phyloP scores from a whole-genome alignment of 1,284 basidiomycete species.

The Peniophora sp. region DNA sequence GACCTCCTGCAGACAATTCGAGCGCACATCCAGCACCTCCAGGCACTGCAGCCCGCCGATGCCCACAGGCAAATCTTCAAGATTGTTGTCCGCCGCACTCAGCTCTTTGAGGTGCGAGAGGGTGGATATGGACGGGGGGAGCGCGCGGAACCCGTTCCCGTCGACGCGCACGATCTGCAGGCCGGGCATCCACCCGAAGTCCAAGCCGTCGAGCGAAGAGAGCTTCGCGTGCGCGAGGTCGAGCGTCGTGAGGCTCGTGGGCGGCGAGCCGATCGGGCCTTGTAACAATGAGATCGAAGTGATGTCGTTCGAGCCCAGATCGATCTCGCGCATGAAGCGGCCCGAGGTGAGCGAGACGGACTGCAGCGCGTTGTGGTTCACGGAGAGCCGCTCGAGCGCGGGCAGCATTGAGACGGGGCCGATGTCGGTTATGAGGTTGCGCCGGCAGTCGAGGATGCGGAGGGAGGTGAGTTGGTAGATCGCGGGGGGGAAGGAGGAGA shows the following conservation, averaged over 20 bases:
- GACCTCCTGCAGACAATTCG: conserved; percentile 82
- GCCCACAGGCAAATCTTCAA: conserved; percentile 70
- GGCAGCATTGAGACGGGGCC: conserved; percentile 65
- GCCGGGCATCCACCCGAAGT: conserved; percentile 68
- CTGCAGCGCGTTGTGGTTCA: conserved; percentile 79
- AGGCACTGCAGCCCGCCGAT: conserved; percentile 78
- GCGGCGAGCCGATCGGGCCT: conserved; percentile 39
- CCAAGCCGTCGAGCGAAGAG: conserved; percentile 71
- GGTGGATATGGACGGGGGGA: conserved; percentile 78
- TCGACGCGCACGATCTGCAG: conserved; percentile 71
- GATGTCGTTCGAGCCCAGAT: conserved; percentile 76
- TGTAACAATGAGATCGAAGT: conserved; percentile 70
- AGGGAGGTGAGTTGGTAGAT: conserved; percentile 59
- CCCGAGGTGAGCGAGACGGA: conserved; percentile 75
- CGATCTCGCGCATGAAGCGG: conserved; percentile 50
- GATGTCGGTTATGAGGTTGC: conserved; percentile 78
- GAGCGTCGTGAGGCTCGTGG: conserved; percentile 70
- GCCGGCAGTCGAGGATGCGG: conserved; percentile 70
- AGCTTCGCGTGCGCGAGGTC: conserved; percentile 92
- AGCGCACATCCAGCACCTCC: conserved; percentile 80
- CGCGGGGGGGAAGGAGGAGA: conserved; percentile 70
- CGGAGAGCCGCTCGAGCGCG: conserved; percentile 57
- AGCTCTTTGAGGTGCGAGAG: conserved; percentile 66
- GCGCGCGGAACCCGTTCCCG: conserved; percentile 80
- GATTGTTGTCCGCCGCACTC: conserved; percentile 86